phyloP scores from a whole-genome alignment of 257 asterid species.

The Solanum corneliomulleri region DNA sequence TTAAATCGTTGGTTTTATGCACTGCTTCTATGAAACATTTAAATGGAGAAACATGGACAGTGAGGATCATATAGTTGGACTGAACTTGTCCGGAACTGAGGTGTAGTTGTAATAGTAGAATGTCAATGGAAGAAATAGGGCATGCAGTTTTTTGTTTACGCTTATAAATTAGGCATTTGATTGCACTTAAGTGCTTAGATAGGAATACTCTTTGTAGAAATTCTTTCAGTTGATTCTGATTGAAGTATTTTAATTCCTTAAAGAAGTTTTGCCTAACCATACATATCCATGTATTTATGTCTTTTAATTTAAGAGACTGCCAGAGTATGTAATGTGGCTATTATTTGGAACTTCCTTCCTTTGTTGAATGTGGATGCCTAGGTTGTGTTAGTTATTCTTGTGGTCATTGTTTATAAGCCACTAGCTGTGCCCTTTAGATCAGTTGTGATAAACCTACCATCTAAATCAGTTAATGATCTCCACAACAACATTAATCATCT shows the following conservation, averaged over 20 bases:
- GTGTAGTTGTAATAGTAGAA: background rate
- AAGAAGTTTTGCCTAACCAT: background rate
- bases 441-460: background rate
- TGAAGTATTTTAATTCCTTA: background rate
- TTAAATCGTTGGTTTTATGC: background rate
- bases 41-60: background rate
- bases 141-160: background rate
- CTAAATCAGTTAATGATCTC: background rate
- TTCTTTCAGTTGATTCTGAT: background rate
- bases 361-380: background rate
- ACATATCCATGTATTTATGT: background rate
- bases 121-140: background rate
- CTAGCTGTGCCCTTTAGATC: background rate
- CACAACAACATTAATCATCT: background rate
- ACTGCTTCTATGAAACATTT: background rate
- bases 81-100: background rate
- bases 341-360: background rate
- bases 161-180: background rate
- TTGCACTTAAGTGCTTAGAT: background rate
- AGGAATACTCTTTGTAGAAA: background rate
- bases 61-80: background rate
- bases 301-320: background rate
- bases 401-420: background rate
- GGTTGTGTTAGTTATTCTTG: background rate
- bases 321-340: background rate